A percentile compares a stretch with the other conserved stretches of the same genome.
Conservation (phyloP, 2,329 filamentous ascomycete species). For the Ceratocystis cacaofunesta region DNA sequence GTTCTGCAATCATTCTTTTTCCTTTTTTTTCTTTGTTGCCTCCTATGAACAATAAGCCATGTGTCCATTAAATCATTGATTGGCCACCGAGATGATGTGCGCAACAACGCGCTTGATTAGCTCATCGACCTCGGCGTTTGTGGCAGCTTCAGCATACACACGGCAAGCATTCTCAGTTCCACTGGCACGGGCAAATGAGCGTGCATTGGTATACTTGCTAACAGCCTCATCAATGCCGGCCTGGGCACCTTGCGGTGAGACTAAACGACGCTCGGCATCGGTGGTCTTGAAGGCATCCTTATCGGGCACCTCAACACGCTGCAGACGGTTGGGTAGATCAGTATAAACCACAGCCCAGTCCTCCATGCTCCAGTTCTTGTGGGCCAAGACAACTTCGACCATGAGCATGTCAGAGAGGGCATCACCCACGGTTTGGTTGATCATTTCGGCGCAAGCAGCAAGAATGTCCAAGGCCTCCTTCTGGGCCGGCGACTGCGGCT, state of each 20-base stretch:
- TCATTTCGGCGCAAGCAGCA: slow-evolving; percentile 68
- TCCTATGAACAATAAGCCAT: slow-evolving; percentile 34
- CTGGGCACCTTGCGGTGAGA: slow-evolving; percentile 65
- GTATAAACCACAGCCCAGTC: slow-evolving; percentile 90
- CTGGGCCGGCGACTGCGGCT: slow-evolving; percentile 82
- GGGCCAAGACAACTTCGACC: slow-evolving; percentile 87
- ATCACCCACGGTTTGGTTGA: slow-evolving; percentile 97
- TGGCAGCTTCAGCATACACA: slow-evolving; percentile 89
- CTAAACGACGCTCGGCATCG: slow-evolving; percentile 79
- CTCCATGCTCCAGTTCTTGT: slow-evolving; percentile 79
- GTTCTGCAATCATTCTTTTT: background rate
- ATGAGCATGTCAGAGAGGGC: slow-evolving; percentile 91
- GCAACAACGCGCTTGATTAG: slow-evolving; percentile 69
- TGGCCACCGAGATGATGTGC: slow-evolving; percentile 36
- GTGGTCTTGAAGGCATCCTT: slow-evolving; percentile 82
- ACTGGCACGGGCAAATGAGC: slow-evolving; percentile 80
- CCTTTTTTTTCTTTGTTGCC: background rate
- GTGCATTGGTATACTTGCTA: slow-evolving; percentile 76
- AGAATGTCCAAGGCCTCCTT: slow-evolving; percentile 79
- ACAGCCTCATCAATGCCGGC: slow-evolving; percentile 75
- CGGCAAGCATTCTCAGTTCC: slow-evolving; percentile 93
- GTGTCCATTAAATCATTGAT: slow-evolving; percentile 2
- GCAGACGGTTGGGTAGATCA: slow-evolving; percentile 88
- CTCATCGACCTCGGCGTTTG: slow-evolving; percentile 78
- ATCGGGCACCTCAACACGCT: slow-evolving; percentile 77